Conservation (phyloP, 345 rosid genomes). For the Garcia nutans region DNA sequence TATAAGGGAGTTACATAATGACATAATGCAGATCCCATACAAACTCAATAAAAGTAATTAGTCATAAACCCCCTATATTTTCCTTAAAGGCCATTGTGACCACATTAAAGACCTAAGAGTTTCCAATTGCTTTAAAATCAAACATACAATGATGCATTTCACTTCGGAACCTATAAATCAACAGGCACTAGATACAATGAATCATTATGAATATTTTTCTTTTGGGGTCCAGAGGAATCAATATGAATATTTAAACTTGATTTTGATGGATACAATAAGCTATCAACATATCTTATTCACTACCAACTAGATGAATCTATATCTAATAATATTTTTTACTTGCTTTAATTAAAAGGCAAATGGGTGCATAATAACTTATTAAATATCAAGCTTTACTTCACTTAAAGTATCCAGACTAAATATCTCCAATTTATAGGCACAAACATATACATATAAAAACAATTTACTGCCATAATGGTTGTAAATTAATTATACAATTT, state of each 20-base stretch:
- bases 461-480: background rate
- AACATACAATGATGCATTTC: too few species aligned
- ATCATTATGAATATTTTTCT: background rate
- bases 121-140: background rate
- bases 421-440: too few species aligned
- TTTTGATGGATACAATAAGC: too few species aligned
- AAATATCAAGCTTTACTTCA: background rate
- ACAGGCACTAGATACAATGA: background rate
- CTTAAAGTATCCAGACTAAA: background rate
- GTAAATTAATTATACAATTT: background rate
- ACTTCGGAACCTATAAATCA: background rate
- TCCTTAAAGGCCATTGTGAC: background rate
- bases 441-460: too few species aligned
- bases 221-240: background rate
- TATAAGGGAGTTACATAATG: too few species aligned
- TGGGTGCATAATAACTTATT: background rate
- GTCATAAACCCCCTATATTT: too few species aligned
- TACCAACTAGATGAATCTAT: background rate
- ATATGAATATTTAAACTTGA: background rate
- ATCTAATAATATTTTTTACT: background rate
- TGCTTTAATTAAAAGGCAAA: background rate
- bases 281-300: background rate
- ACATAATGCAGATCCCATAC: background rate
- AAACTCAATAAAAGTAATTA: background rate
- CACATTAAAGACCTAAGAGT: background rate